Conservation (phyloP, 768 basidiomycete species). For the Tephrocybe rancida region DNA sequence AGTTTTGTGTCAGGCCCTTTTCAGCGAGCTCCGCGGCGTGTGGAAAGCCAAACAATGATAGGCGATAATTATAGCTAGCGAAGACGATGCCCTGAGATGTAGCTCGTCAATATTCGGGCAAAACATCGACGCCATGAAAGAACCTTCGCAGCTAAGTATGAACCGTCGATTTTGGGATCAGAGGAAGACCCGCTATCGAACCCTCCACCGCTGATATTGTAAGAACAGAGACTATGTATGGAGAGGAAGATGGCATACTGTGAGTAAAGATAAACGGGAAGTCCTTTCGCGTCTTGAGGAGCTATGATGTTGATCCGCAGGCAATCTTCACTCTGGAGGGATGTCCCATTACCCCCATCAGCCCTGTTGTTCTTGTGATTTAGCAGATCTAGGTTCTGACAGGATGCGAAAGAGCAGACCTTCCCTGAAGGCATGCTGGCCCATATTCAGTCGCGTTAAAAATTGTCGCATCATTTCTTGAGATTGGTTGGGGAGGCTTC, state of each 20-base stretch:
- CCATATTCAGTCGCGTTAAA: slow-evolving; percentile 33
- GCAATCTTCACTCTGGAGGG: slow-evolving; percentile 42
- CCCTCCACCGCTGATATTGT: slow-evolving; percentile 30
- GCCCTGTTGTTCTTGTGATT: slow-evolving; percentile 16
- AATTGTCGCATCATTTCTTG: slow-evolving; percentile 8
- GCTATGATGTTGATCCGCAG: slow-evolving; percentile 44
- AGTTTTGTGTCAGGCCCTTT: slow-evolving; percentile 38
- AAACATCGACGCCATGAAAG: neutral
- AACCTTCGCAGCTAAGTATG: slow-evolving; percentile 31
- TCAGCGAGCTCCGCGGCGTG: slow-evolving; percentile 39
- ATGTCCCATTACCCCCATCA: slow-evolving; percentile 33
- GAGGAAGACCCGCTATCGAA: slow-evolving; percentile 38
- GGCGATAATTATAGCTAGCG: slow-evolving; percentile 35
- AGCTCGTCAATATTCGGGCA: neutral
- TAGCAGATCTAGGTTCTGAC: neutral
- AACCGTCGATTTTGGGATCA: slow-evolving; percentile 36
- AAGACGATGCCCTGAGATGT: slow-evolving; percentile 30
- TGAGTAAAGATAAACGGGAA: slow-evolving; percentile 31
- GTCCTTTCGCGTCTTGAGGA: slow-evolving; percentile 32
- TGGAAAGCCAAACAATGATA: slow-evolving; percentile 41
- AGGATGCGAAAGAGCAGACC: slow-evolving; percentile 16
- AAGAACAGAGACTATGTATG: neutral
- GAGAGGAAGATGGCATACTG: slow-evolving; percentile 19
- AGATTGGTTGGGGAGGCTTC: slow-evolving; percentile 27
- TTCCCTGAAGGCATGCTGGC: slow-evolving; percentile 34